Conservation (phyloP, 805 yeast species). For the Schwanniomyces pseudopolymorphus region DNA sequence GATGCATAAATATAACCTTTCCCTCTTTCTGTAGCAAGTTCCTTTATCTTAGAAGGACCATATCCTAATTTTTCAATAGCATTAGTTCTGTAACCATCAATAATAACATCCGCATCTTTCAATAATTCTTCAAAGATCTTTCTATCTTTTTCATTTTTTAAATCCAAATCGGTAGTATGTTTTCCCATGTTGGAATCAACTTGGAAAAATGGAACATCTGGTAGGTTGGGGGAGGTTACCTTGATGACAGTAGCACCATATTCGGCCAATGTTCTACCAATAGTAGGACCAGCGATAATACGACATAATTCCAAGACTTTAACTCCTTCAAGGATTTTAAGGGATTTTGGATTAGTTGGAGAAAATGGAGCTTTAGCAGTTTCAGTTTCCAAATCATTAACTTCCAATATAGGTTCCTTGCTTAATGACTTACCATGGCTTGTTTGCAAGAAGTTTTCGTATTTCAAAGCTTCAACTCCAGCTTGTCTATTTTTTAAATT, state of each 20-base stretch:
- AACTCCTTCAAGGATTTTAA: slow-evolving; percentile 25
- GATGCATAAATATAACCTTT: slow-evolving; percentile 31
- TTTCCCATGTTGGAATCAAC: slow-evolving; percentile 36
- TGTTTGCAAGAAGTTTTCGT: slow-evolving; percentile 24
- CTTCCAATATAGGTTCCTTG: slow-evolving; percentile 20
- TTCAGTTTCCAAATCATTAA: slow-evolving; percentile 17
- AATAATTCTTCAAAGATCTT: slow-evolving; percentile 23
- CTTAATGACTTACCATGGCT: slow-evolving; percentile 25
- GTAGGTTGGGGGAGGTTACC: slow-evolving; percentile 21
- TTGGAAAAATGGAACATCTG: slow-evolving; percentile 35
- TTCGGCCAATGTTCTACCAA: slow-evolving; percentile 28
- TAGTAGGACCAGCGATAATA: slow-evolving; percentile 34
- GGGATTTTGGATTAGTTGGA: slow-evolving; percentile 7
- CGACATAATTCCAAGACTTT: slow-evolving; percentile 32
- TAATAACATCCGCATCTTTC: slow-evolving; percentile 28
- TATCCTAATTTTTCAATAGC: slow-evolving; percentile 29
- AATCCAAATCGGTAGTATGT: slow-evolving; percentile 26
- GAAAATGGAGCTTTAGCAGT: slow-evolving; percentile 21
- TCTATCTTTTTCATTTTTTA: slow-evolving; percentile 25
- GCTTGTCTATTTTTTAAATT: slow-evolving; percentile 29
- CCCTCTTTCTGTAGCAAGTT: slow-evolving; percentile 22
- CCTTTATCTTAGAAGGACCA: slow-evolving; percentile 24
- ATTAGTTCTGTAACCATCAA: slow-evolving; percentile 32
- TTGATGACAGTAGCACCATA: slow-evolving; percentile 34
- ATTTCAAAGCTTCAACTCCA: slow-evolving; percentile 27